These are phyloP conservation scores for Tilletia setariae DNA, from an alignment of 1,284 basidiomycete species.

Conservation along the genomic window DNA sequence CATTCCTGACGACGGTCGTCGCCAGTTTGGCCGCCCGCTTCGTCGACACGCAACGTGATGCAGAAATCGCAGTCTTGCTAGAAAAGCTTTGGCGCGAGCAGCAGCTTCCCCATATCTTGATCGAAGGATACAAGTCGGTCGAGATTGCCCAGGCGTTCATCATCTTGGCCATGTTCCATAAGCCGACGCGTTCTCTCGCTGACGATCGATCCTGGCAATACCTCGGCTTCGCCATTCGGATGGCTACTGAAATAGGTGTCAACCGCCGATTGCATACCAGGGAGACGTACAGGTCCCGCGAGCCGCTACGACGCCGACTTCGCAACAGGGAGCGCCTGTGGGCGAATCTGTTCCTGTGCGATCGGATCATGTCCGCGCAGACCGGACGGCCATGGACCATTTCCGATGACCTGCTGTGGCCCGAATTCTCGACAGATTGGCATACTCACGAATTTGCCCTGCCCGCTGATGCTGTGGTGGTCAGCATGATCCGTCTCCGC, in stretches of 20 bases:
- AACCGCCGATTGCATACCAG: constrained; percentile 38
- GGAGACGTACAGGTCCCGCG: constrained; percentile 27
- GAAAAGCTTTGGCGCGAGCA: constrained; percentile 40
- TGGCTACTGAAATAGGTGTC: constrained; percentile 45
- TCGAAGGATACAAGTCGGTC: constrained; percentile 44
- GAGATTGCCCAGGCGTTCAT: constrained; percentile 46
- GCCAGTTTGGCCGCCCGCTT: constrained; percentile 39
- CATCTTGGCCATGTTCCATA: constrained; percentile 39
- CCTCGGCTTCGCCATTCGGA: constrained; percentile 43
- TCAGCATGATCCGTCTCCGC: constrained; percentile 41
- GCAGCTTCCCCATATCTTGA: constrained; percentile 38
- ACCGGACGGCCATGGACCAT: constrained; percentile 45
- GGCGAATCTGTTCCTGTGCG: constrained; percentile 43
- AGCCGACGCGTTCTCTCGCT: constrained; percentile 38
- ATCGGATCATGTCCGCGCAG: constrained; percentile 41
- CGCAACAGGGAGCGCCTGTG: constrained; percentile 42
- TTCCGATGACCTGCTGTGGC: constrained; percentile 35
- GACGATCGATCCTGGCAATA: constrained; percentile 50
- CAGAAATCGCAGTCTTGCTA: constrained; percentile 34
- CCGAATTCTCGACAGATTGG: constrained; percentile 36
- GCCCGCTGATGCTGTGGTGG: constrained; percentile 39
- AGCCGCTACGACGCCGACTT: constrained; percentile 39
- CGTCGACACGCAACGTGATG: constrained; percentile 33
- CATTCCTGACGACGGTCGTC: constrained; percentile 43
- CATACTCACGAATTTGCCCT: constrained; percentile 43